Evolutionary conservation across 495 filamentous ascomycete genomes (phyloP), one percentile per base, ranked within the genome.

Genomic region (Aspergillus panamensis): DNA sequence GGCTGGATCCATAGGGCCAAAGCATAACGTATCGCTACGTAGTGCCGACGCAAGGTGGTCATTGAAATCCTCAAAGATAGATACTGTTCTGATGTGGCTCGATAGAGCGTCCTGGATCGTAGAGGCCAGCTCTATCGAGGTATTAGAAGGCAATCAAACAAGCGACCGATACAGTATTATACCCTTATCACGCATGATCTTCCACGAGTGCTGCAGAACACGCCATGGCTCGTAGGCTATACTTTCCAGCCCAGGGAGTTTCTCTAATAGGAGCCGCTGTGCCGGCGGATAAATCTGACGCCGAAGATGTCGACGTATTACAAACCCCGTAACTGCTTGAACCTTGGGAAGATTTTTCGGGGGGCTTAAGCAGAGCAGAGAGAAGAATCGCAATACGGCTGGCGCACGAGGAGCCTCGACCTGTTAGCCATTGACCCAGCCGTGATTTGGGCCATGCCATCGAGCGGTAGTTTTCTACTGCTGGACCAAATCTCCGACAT

Each of bases 51-150:
- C 4, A 25, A 48, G 44, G 44, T 48, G 16, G 16, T 48, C 44
- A 25, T 25, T 48, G 19, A 48, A 48, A 48, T 48, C 19, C 17
- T 48, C 44, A 48, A 48, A 48, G 44, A 48, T 48, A 8, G 44
- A 48, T 48, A 48, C 13, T 13, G 44, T 48, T 48, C 44, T 25
- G 44, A 48, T 6, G 44, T 48, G 44, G n/a, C 16, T 48, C 19
- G 44, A 19, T 48, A 48, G 44, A 25, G 44, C 19, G 44, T 48
- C 44, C 44, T 25, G 44, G 13, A 48, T 5, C 44, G 44, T 19
- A 48, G 44, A 19, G 44, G 44, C n/a, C 44, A 48, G n/a, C 44
- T 48, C 44, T 48, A 48, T 48, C 44, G 44, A 48, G 44, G n/a
- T 21, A 48, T 48, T 48, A 35, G 44, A 48, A 19, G 44, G 44